Percentiles rank a stretch among this genome's conserved stretches.
Conservation (phyloP, 768 basidiomycete species). For the Mycena crocata region DNA sequence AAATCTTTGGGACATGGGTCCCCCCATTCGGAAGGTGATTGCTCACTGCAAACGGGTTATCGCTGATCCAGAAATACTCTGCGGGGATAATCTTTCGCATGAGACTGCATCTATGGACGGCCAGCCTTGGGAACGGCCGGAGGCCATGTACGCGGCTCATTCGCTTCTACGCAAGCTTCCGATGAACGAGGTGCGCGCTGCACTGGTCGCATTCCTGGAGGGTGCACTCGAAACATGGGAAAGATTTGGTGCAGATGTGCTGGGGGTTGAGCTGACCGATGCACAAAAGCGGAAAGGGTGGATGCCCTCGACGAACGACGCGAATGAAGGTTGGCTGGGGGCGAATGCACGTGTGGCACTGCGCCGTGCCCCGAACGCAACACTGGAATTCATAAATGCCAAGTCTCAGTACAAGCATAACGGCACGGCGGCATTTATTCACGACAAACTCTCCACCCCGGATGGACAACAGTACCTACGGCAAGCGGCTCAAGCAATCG, state of each 20-base stretch:
- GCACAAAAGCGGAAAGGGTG: background rate
- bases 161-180: background rate
- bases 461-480: background rate
- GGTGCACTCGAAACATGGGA: constrained; percentile 28
- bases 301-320: constrained; percentile 19
- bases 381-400: constrained; percentile 13
- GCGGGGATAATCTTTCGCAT: background rate
- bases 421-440: background rate
- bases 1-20: constrained; percentile 2
- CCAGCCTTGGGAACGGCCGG: constrained; percentile 18
- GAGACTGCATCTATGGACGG: constrained; percentile 16
- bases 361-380: constrained; percentile 18
- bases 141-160: constrained; percentile 15
- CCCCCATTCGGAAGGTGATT: background rate
- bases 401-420: constrained; percentile 24
- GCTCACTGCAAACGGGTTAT: background rate
- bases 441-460: background rate
- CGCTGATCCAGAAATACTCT: background rate
- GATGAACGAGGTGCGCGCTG: background rate
- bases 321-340: constrained; percentile 40
- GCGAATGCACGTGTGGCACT: background rate
- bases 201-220: constrained; percentile 31
- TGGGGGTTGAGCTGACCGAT: background rate
- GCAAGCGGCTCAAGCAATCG: background rate
- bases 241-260: constrained; percentile 19